Conservation (phyloP, 2,329 filamentous ascomycete genomes). For the Fusarium miscanthi region DNA sequence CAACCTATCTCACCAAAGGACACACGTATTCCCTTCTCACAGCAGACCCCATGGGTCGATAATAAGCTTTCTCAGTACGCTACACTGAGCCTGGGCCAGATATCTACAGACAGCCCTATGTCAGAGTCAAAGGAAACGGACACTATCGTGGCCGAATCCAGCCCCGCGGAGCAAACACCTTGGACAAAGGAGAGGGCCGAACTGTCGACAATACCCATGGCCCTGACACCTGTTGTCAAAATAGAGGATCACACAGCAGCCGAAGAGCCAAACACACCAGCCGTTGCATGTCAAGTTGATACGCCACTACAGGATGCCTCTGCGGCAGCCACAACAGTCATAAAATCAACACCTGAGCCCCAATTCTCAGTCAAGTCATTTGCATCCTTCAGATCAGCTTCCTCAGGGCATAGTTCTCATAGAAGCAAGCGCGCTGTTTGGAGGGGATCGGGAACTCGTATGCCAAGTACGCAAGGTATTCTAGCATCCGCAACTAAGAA, state of each 20-base stretch:
- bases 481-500: conserved; percentile 51
- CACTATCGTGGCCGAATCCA: not conserved
- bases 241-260: not conserved
- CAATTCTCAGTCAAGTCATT: conserved; percentile 64
- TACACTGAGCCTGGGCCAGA: conserved; percentile 5
- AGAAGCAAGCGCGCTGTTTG: conserved; percentile 27
- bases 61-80: conserved; percentile 38
- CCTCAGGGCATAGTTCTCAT: conserved; percentile 52
- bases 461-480: conserved; percentile 51
- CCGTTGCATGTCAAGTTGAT: not conserved
- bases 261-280: not conserved
- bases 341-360: conserved; percentile 57
- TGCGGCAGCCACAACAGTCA: not conserved
- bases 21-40: conserved; percentile 30
- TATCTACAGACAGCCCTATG: not conserved
- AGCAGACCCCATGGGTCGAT: conserved; percentile 44
- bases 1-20: not conserved
- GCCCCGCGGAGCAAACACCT: conserved; percentile 35
- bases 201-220: not conserved
- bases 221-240: not conserved
- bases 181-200: conserved; percentile 26
- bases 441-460: conserved; percentile 39
- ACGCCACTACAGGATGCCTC: conserved; percentile 10
- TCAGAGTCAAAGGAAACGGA: not conserved
- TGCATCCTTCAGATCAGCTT: conserved; percentile 63